Conservation (phyloP, 2,329 filamentous ascomycete genomes). For the Monosporascus ibericus region DNA sequence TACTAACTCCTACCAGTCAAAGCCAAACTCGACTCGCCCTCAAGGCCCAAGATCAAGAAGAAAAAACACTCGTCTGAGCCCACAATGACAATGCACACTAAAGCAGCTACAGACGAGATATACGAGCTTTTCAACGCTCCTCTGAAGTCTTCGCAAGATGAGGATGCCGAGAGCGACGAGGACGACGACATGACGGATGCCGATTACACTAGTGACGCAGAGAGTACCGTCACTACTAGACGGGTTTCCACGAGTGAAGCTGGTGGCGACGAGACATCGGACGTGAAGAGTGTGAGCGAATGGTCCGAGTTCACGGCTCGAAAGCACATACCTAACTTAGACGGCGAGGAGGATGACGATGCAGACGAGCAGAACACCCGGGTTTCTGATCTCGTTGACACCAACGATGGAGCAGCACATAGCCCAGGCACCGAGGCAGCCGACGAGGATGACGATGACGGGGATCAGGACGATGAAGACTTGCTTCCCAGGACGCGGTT, state of each 20-base stretch:
- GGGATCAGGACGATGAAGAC: constrained; percentile 32
- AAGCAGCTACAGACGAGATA: constrained; percentile 92
- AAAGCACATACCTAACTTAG: constrained; percentile 57
- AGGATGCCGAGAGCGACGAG: constrained; percentile 42
- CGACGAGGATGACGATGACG: constrained; percentile 16
- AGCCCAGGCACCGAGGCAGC: background rate
- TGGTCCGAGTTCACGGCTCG: constrained; percentile 84
- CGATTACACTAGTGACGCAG: constrained; percentile 78
- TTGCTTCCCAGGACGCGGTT: constrained; percentile 57
- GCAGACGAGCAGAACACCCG: constrained; percentile 30
- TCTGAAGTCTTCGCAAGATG: constrained; percentile 37
- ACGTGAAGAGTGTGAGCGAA: constrained; percentile 63
- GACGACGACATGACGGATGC: constrained; percentile 66
- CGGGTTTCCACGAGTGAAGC: constrained; percentile 47
- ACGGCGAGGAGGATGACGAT: constrained; percentile 24
- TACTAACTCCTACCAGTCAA: constrained; percentile 58
- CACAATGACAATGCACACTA: constrained; percentile 98
- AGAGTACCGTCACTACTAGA: constrained; percentile 75
- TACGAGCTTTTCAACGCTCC: constrained; percentile 96
- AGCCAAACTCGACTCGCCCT: constrained; percentile 86
- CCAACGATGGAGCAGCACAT: constrained; percentile 9
- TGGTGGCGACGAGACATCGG: constrained; percentile 43
- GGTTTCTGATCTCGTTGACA: constrained; percentile 34
- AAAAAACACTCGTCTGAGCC: constrained; percentile 65
- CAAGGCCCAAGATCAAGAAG: constrained; percentile 75